Evolutionary conservation across 2,329 filamentous ascomycete species (phyloP), one percentile per base, ranked within the genome.

Genomic region (Purpureocillium takamizusanense): DNA sequence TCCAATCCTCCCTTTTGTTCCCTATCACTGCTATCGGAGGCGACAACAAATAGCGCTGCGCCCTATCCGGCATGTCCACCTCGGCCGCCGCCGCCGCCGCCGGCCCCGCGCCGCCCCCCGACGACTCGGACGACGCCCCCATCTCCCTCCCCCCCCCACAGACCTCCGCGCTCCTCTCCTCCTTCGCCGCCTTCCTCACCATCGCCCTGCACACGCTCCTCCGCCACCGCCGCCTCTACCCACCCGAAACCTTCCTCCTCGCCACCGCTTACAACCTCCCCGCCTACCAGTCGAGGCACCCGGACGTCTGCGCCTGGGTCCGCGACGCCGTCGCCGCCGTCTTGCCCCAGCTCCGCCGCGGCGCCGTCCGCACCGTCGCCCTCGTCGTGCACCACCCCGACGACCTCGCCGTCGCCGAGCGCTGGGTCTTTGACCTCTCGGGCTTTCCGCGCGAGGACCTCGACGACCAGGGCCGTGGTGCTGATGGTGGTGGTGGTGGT

Each of bases 171-270:
- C 76, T 89, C 47, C 72, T 89, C 46, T 63, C 69, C 41, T 76
- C 80, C 37, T 89, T 94, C 62, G 76, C 75, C 44, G 76, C 81
- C 53, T 95, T 95, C 64, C 75, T 95, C 40, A 85, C 81, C 43
- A 78, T 90, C 45, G 76, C 84, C 51, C 77, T 90, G 46, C 89
- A 95, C 69, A 86, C 86, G 42, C 81, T 95, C 51, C 77, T 95
- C 49, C 90, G 81, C 67, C 79, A 92, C 53, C 84, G 89, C 50
- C 62, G 63, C 42, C 77, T 95, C 53, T 95, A 95, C 60, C 87
- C 89, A 0, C 61, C 66, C 35, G 63, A 76, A 21, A 86, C 86
- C 28, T 95, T 95, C 63, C 74, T 90, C 41, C 78, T 82, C 31
- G 76, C 82, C 30, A 77, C 83, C 46, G 87, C 86, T 51, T 89